Evolutionary conservation across 1,139 yeast genomes (phyloP), one percentile per base, ranked within the genome.

Genomic region (Citeromyces hawaiiensis): DNA sequence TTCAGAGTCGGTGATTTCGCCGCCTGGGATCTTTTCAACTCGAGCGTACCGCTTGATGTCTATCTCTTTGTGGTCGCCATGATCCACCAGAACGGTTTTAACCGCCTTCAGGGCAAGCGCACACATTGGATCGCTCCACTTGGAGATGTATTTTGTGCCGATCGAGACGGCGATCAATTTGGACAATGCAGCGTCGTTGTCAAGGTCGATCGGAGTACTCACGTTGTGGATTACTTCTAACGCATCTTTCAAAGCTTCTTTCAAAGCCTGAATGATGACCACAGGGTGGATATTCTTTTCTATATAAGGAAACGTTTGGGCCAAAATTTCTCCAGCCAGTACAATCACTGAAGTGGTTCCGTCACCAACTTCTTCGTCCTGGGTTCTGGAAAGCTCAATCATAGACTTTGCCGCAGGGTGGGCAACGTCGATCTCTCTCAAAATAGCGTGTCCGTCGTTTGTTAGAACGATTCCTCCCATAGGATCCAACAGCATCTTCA

Each of bases 331-430:
- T 44, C 98, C 99, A 6, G 98, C 97, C 48, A 88, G 66, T 43
- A 83, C 83, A 53, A 91, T 88, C 42, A 91, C 98, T 8, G 96
- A 82, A 31, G 98, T 91, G 44, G 98, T 91, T 46, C 98, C 98
- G 58, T 91, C 98, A 40, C 98, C 98, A 45, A 91, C 97, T 64
- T 93, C 98, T 62, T 93, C 99, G 57, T 93, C 99, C 64, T 91
- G 98, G 7, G 98, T 88, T 64, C 98, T 76, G 52, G 94, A 80
- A 50, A 93, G 72, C 63, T 93, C 98, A 56, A 93, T 83, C 97
- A 93, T 93, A 29, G 95, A 83, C 63, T 93, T 93, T 40, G 99
- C 98, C 7, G 98, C 98, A 4, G 99, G 98, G 56, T 87, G 97
- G 3, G 93, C 83, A 44, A 85, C 94, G 55, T 85, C 94, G 46